Evolutionary conservation across 2,329 filamentous ascomycete genomes (phyloP), one percentile per base, ranked within the genome.

Genomic region (Trichophaea hybrida): DNA sequence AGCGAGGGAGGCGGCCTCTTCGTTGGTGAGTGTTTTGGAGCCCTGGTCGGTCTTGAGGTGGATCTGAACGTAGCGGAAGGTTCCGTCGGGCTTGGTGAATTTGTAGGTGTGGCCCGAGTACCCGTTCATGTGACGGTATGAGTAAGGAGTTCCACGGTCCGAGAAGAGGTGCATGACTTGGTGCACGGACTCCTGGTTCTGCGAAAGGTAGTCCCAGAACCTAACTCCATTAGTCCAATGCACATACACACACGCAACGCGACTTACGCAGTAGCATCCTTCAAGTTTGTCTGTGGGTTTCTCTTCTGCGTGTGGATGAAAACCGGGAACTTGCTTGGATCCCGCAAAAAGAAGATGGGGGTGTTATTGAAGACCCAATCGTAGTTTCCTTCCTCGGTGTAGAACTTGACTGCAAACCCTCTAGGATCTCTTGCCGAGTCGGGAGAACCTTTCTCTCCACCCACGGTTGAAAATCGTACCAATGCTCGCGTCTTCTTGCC

Each of bases 221-320:
- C 86, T 81, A 38, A 5, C 5, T 13, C 5, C 13, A 13, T 54
- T 4, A 54, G 34, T 13, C n/a, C 51, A n/a, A 12, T 54, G 6
- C 51, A 13, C 51, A 10, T 5, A 13, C 51, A 35, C 32, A 54
- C 34, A 15, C 13, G 5, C 15, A 24, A 32, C 2, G 31, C 6
- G 13, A 51, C 48, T 51, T 24, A 51, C 72, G 80, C 78, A 31
- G 80, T 83, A 2, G 80, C 79, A 67, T 80, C 76, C 6, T 79
- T 81, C 5, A 86, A 72, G 69, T 87, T 81, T 2, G 82, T 86
- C 34, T 80, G 74, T 0, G 84, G 84, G 68, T 88, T 75, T n/a
- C 84, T 76, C 75, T 87, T 87, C 70, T 87, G 84, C 0, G 83
- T 85, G 69, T 86, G 84, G 57, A 86, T 86, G 68, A 86, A 83